Evolutionary conservation across 148 eudicot species (phyloP), one percentile per base, ranked within the genome.

Genomic region (Vaccinium myrtillus): DNA sequence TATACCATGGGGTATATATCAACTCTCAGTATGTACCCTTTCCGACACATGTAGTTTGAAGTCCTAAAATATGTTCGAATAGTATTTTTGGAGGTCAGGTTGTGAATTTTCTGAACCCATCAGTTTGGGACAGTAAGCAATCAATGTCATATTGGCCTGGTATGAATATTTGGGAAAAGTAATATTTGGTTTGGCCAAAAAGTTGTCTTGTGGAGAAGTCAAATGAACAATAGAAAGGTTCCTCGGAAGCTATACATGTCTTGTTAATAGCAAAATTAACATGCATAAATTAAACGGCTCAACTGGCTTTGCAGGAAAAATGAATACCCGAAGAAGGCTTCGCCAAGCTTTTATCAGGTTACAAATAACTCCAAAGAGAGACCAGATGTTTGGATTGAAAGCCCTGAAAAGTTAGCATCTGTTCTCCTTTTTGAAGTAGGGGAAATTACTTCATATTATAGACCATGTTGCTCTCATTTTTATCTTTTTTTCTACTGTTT

Each of bases 361-460:
- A 97, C 99, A 65, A 97, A 97, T 88, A 88, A 93, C 87, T 91
- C 95, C 76, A 95, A 90, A 87, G 99, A 97, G 88, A 93, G 98
- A 80, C 99, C 99, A 14, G 99, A 97, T 93, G 99, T 97, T 80
- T 97, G 99, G 99, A 91, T 97, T 85, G 99, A 94, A 61, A 97
- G 93, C 88, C 99, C 99, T 85, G 99, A 97, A 83, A 95, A 95
- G 95, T 93, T 48, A 87, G 91, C 80, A 46, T 63, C 49, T 55
- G 49, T 67, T 79, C 58, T n/a, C 14, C 27, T 49, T n/a, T 81
- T 48, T 46, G 50, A 18, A 69, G 0, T 49, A 12, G 70, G 43
- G 8, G 48, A 27, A 79, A 18, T 79, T 81, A 74, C 54, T 70
- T 74, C 56, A 15, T 18, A 55, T 18, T 54, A 55, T 32, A 36